Conservation (phyloP, 257 asterid species). For the Solanum sejunctum region DNA sequence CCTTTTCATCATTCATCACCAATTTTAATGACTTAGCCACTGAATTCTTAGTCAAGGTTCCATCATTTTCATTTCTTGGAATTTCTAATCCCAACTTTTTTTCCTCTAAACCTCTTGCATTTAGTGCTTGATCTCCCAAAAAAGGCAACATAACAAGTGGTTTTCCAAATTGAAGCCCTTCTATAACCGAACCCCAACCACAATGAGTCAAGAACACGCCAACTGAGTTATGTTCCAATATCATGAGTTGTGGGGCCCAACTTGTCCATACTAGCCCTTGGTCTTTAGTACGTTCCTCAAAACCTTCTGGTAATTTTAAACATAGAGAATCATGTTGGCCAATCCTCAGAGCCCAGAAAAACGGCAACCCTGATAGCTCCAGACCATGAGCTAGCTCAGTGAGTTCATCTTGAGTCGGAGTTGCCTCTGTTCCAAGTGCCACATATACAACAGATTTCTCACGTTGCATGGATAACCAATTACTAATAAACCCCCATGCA, state of each 20-base stretch:
- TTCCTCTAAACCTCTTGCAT: conserved; percentile 17
- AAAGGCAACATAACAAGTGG: conserved; percentile 22
- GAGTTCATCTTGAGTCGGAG: conserved; percentile 13
- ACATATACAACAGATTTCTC: conserved; percentile 8
- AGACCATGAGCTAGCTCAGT: conserved; percentile 16
- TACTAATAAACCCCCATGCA: background rate
- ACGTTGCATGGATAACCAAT: conserved; percentile 5
- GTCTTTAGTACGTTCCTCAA: conserved; percentile 4
- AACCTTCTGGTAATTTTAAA: conserved; percentile 11
- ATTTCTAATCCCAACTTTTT: conserved; percentile 16
- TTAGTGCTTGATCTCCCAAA: conserved; percentile 18
- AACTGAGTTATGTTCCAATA: conserved; percentile 10
- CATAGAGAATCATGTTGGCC: background rate
- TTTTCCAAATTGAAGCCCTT: conserved; percentile 13
- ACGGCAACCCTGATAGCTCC: conserved; percentile 12
- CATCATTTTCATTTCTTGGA: conserved; percentile 14
- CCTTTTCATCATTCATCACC: conserved; percentile 15
- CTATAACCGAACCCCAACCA: conserved; percentile 17
- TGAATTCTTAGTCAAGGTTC: conserved; percentile 7
- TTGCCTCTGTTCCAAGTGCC: conserved; percentile 14
- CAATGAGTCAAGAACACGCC: conserved; percentile 3
- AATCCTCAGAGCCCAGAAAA: conserved; percentile 19
- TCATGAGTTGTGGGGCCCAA: conserved; percentile 25
- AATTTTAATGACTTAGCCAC: conserved; percentile 11
- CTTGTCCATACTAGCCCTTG: conserved; percentile 13